Base-by-base conservation (phyloP, 345 rosid genomes). In the Turnera subulata region DNA sequence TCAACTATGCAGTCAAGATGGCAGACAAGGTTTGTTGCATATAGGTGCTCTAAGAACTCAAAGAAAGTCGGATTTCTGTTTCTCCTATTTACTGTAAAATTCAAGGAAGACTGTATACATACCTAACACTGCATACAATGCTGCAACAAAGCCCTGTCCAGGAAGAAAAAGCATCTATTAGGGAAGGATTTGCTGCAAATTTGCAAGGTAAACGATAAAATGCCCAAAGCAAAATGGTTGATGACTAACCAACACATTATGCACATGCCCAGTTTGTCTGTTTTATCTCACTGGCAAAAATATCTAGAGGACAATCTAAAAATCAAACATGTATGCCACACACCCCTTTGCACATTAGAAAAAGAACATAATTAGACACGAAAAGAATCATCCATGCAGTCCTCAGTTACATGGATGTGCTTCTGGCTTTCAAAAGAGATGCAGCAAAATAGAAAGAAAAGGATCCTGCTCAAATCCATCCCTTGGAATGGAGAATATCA, bases 111-210 rank as follows among this genome's bases (percentile, higher is more conserved):
- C 49, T 59, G 62, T 47, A 33, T 62, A 78, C 91, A 37, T 55
- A 89, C 93, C 96, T 59, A 67, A 57, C 47, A 83, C 68, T 7
- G 88, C 96, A 56, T 84, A 92, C 6, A 70, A 15, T 53, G 75
- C 82, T 25, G 84, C 86, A 22, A 74, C 58, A 55, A 68, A 66
- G 0, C 89, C 96, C 96, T 92, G 93, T 66, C 71, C 53, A 75
- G 11, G 18, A 58, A 52, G 38, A 15, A 39, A 46, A 66, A 32
- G 40, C 26, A 50, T 19, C 26, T 8, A 45, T 67, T 16, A 67
- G 62, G 47, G 17, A 64, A 53, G 48, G 32, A 53, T 40, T n/a
- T n/a, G n/a, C n/a, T n/a, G n/a, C n/a, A n/a, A n/a, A n/a, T n/a
- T n/a, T n/a, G n/a, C n/a, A n/a, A n/a, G n/a, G n/a, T n/a, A n/a